Evolutionary conservation across 2,329 filamentous ascomycete genomes (phyloP), one percentile per base, ranked within the genome.

Genomic region (Aaosphaeria arxii): DNA sequence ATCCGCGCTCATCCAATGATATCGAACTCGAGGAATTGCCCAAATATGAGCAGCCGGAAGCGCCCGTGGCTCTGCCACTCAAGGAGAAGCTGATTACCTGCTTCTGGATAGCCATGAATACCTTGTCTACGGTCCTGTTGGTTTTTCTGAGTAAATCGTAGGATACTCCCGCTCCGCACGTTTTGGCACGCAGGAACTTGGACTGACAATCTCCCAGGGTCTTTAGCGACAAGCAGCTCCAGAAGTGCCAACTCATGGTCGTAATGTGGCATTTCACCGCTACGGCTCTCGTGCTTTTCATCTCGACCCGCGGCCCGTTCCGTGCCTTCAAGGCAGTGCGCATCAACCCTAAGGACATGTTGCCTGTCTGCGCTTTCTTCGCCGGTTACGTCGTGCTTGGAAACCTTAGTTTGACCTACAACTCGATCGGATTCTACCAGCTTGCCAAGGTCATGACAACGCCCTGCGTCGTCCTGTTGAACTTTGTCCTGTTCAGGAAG

Each of bases 371-470:
- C 61, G 67, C 61, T 50, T 73, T 75, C 67, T 76, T 76, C 52
- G 72, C 72, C 44, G 72, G 71, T 36, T 75, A 75, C 50, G 64
- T 76, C 32, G 72, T 76, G 38, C 67, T 76, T 46, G 73, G 72
- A 30, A 76, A 76, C 50, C 59, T 75, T 45, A 73, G 70, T 49
- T 59, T 76, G 62, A 71, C 73, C 13, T 74, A 71, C 58, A 76
- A 76, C 63, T 70, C 71, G 29, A 71, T 76, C 50, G 73, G 73
- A 42, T 75, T 75, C 59, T 76, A 76, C 61, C 73, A 75, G 57
- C 64, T 76, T 29, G 73, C 73, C 47, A 76, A 76, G 58, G 74
- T 75, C 49, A 75, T 76, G 73, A 76, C 73, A 7, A 75, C 73
- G 1, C 73, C 74, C 9, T 73, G 69, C 44, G 74, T 76, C 24